These are phyloP conservation scores for Flaveria brownii DNA, from an alignment of 129 eudicot genomes.

Conservation along the genomic window DNA sequence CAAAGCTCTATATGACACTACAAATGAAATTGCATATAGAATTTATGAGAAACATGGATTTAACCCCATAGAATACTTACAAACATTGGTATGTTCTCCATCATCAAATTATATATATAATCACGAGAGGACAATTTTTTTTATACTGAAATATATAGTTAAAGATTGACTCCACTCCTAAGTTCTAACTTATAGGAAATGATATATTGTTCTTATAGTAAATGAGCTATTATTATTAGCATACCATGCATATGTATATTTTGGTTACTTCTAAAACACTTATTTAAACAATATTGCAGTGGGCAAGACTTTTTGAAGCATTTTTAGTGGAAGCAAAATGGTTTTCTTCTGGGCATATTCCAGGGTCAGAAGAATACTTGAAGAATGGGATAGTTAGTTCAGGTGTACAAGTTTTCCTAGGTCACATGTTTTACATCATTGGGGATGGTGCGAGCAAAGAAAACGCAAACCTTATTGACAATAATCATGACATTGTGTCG, in stretches of 20 bases:
- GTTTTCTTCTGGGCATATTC: constrained; percentile 41
- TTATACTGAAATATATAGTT: not conserved
- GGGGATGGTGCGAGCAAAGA: constrained; percentile 31
- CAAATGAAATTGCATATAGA: constrained; percentile 35
- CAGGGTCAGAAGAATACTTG: constrained; percentile 47
- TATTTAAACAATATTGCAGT: constrained; percentile 23
- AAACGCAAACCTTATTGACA: constrained; percentile 1
- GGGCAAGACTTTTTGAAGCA: constrained; percentile 50
- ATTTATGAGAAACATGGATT: constrained; percentile 41
- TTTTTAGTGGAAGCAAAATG: constrained; percentile 57
- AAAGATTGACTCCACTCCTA: not conserved
- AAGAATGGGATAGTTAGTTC: constrained; percentile 47
- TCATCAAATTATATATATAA: too few relatives aligned
- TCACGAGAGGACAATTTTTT: too few relatives aligned
- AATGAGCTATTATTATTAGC: not conserved
- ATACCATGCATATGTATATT: not conserved
- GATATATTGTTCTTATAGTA: too few relatives aligned
- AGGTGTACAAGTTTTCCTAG: constrained; percentile 42
- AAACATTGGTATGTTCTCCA: constrained; percentile 41
- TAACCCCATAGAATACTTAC: constrained; percentile 40
- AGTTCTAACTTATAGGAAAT: not conserved
- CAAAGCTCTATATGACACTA: constrained; percentile 41
- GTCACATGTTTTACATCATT: constrained; percentile 47
- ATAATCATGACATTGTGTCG: constrained; percentile 29
- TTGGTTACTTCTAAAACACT: not conserved